Conservation (phyloP, 768 basidiomycete species). For the Trametes cubensis region DNA sequence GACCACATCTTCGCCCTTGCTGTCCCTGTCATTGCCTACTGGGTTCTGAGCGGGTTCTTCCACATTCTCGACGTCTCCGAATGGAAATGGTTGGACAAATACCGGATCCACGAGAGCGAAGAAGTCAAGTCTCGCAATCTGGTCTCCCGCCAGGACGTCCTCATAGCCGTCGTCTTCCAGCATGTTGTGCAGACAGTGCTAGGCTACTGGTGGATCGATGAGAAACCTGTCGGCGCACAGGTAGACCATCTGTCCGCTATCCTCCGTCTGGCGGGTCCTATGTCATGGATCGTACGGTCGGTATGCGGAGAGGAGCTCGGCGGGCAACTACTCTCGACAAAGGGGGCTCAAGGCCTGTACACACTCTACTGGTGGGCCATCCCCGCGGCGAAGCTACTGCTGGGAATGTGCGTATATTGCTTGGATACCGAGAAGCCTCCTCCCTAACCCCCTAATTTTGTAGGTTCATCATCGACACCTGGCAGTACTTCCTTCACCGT, state of each 20-base stretch:
- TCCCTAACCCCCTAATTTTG: background rate
- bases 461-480: constrained; percentile 94
- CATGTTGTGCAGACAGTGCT: constrained; percentile 82
- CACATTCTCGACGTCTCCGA: constrained; percentile 76
- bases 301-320: constrained; percentile 47
- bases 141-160: constrained; percentile 69
- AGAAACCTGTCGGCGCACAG: constrained; percentile 30
- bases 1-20: constrained; percentile 75
- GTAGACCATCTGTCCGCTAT: constrained; percentile 47
- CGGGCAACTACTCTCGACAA: constrained; percentile 37
- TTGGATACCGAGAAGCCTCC: background rate
- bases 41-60: constrained; percentile 80
- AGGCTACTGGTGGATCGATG: constrained; percentile 68
- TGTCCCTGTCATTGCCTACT: constrained; percentile 82
- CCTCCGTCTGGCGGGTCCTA: constrained; percentile 37
- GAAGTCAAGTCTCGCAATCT: constrained; percentile 79
- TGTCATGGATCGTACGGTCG: constrained; percentile 43
- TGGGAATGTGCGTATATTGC: constrained; percentile 77
- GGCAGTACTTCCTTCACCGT: constrained; percentile 97
- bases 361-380: constrained; percentile 93
- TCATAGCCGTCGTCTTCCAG: constrained; percentile 82
- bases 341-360: constrained; percentile 51
- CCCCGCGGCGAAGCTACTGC: constrained; percentile 68
- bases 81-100: constrained; percentile 78
- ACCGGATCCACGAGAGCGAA: constrained; percentile 84